Evolutionary conservation across 331 rosid genomes (phyloP), one percentile per base, ranked within the genome.

Genomic region (Pyrus hybrid): DNA sequence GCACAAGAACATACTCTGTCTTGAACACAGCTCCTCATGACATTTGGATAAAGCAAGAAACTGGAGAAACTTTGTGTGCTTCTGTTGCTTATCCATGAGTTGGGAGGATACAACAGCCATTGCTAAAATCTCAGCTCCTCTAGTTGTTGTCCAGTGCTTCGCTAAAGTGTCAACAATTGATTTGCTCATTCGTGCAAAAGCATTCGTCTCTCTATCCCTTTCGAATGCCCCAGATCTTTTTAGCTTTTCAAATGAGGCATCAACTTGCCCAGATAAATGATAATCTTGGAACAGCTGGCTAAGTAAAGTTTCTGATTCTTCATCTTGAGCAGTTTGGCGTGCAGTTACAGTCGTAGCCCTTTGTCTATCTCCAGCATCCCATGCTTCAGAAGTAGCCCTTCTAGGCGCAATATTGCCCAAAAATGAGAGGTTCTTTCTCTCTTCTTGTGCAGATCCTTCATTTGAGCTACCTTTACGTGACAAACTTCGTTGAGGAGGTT

Each of bases 51-150:
- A 83, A 62, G 97, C 97, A 78, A 94, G 97, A 86, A 91, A 94
- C 70, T 94, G 95, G 73, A 94, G 98, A 85, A 91, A 91, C 64
- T 88, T 90, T 68, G 83, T 82, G 79, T 87, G 98, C 75, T 90
- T 94, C 87, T 88, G 93, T 79, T 90, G 96, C 81, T 94, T 94
- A 80, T 94, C 98, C 73, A 84, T 56, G 74, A 94, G 96, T 80
- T 94, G 98, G 84, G 89, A 74, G 21, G 91, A 88, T 68, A 94
- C 93, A 73, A 87, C 86, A 64, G 95, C 90, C 99, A 91, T 88
- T 58, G 97, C 88, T 88, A 94, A 80, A 92, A 94, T 88, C 93
- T 94, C 97, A 21, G 96, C 99, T 79, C 96, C 99, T 83, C 97
- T 85, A 47, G 95, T 94, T 79, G 96, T 92, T 72, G 99, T 94